Base-by-base conservation (phyloP, 768 basidiomycete species). In the Phaffia australis region DNA sequence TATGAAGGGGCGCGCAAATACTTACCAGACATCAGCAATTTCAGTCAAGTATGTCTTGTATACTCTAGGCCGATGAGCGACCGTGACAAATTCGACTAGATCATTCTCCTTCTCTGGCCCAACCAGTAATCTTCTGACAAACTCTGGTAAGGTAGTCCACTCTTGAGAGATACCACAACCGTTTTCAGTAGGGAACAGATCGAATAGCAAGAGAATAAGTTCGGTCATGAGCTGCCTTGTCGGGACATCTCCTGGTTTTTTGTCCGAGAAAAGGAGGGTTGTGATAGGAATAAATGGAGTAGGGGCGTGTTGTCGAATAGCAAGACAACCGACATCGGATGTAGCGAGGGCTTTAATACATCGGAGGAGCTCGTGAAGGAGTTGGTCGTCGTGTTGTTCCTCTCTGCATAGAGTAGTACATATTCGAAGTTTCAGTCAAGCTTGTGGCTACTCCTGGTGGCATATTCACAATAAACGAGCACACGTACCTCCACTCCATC, bases 321-420 rank as follows among this genome's bases (percentile, higher is more conserved):
- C 91, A 48, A 2, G 23, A 30, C 30, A 65, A 11, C 77, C 67
- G 27, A 76, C 75, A 29, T 75, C 73, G 0, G 77, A 77, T 0
- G 93, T 94, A 0, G 89, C 86, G 3, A 99, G 81, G 0, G 88
- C 95, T 76, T 95, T 95, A 76, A 98, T 84, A 78, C 92, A 97
- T 2, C 91, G 85, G 50, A 98, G 79, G 1, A 98, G 79, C 75
- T 97, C 93, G 70, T 94, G 86, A 19, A 99, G 80, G 52, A 95
- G 81, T 74, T 95, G 86, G 73, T 98, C 95, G 73, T 95, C 95
- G 70, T 95, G 94, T 73, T 98, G 94, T 74, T 99, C 95, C 75
- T 98, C 94, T 70, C 92, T 92, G 72, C n/a, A 70, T 42, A 51
- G 29, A 51, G 74, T 67, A 59, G 46, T 46, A 25, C 25, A 25